Evolutionary conservation across 257 asterid genomes (phyloP).

Genomic region (Echites panduratus): DNA sequence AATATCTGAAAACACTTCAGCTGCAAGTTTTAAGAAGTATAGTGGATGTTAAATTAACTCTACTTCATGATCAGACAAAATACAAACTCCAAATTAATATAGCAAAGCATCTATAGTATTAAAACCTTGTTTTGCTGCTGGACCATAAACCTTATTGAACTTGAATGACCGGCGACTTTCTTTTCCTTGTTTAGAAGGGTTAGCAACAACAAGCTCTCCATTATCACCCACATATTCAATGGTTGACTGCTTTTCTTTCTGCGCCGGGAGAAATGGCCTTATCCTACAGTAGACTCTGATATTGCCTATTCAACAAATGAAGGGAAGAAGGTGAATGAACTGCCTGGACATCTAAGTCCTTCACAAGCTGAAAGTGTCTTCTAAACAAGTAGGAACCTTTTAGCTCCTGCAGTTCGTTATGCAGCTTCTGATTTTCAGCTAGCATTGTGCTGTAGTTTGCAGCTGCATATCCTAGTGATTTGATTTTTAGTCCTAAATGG

Average conservation of each 20-base stretch:
- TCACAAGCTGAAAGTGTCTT: slow-evolving; percentile 2
- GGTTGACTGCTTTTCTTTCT: slow-evolving; percentile 60
- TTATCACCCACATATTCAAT: slow-evolving; percentile 73
- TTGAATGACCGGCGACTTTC: slow-evolving; percentile 83
- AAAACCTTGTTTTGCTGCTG: slow-evolving; percentile 80
- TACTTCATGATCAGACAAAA: background rate
- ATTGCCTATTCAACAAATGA: slow-evolving; percentile 53
- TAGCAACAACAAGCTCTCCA: slow-evolving; percentile 65
- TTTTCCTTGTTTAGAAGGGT: slow-evolving; percentile 87
- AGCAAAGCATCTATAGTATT: background rate
- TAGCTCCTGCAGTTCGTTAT: slow-evolving; percentile 48
- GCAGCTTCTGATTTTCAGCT: slow-evolving; percentile 25
- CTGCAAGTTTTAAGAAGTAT: slow-evolving; percentile 38
- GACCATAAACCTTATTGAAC: slow-evolving; percentile 74
- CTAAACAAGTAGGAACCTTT: slow-evolving; percentile 49
- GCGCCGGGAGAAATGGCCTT: slow-evolving; percentile 89
- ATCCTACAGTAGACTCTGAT: slow-evolving; percentile 90
- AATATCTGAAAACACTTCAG: slow-evolving; percentile 68
- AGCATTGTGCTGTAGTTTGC: slow-evolving; percentile 15
- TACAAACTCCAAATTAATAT: background rate
- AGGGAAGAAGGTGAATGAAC: slow-evolving; percentile 9
- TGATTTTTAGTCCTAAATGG: slow-evolving; percentile 27
- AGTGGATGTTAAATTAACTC: slow-evolving; percentile 4
- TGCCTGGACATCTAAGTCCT: background rate
- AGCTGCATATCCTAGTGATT: slow-evolving; percentile 17